These are phyloP conservation scores for Phytophthora citricola DNA, from an alignment of 352 stramenopile species.

Conservation along the genomic window DNA sequence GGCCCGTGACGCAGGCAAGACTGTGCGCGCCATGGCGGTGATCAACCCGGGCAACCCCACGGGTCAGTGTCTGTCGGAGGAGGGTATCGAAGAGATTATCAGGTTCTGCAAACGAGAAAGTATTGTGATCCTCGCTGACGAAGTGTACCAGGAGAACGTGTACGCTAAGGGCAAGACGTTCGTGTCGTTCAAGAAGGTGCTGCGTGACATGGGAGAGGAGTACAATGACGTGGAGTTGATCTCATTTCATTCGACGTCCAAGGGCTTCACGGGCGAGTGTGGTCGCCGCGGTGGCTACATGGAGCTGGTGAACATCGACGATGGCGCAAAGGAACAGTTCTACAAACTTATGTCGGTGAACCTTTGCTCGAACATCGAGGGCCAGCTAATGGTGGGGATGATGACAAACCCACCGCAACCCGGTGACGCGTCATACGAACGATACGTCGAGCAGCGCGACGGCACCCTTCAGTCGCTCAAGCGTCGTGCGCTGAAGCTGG, in stretches of 20 bases:
- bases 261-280: conserved; percentile 99
- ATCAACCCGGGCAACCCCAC: conserved; percentile 99
- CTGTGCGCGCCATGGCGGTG: conserved; percentile 95
- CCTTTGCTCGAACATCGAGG: conserved; percentile 97
- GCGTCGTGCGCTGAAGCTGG: conserved; percentile 93
- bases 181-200: conserved; percentile 95
- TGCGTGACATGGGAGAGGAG: conserved; percentile 87
- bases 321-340: conserved; percentile 94
- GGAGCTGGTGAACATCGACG: conserved; percentile 95
- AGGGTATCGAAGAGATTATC: conserved; percentile 96
- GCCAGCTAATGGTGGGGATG: conserved; percentile 97
- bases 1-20: conserved; percentile 90
- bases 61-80: conserved; percentile 83
- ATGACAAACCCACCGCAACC: conserved; percentile 97
- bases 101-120: conserved; percentile 95
- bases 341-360: conserved; percentile 99
- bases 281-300: conserved; percentile 97
- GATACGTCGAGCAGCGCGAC: conserved; percentile 92
- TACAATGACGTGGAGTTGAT: conserved; percentile 95
- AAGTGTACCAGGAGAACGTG: conserved; percentile 99
- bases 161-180: conserved; percentile 95
- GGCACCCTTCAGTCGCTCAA: conserved; percentile 95
- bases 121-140: conserved; percentile 97
- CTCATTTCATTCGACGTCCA: conserved; percentile 98
- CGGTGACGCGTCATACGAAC: conserved; percentile 90